Conservation (phyloP, 805 yeast genomes). For the Candida dendrica region DNA sequence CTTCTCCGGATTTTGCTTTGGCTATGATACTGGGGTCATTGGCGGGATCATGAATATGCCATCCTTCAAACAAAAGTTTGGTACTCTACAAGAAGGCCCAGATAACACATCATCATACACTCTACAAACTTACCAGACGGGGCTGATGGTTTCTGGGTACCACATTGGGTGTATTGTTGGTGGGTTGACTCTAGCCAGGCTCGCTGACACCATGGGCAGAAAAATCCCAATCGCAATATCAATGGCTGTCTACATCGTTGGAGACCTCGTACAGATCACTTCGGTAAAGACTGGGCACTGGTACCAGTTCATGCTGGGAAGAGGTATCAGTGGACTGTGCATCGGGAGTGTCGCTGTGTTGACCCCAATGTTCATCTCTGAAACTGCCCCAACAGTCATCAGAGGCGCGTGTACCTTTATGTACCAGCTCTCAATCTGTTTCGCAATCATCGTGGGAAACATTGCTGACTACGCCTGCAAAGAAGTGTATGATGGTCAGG, state of each 20-base stretch:
- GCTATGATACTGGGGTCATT: slow-evolving; percentile 65
- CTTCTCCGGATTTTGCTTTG: slow-evolving; percentile 60
- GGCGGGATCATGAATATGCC: slow-evolving; percentile 62
- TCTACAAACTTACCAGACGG: slow-evolving; percentile 35
- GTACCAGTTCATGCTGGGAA: slow-evolving; percentile 59
- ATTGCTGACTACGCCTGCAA: slow-evolving; percentile 53
- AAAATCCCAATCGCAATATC: slow-evolving; percentile 48
- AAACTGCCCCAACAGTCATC: slow-evolving; percentile 55
- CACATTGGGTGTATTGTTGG: slow-evolving; percentile 70
- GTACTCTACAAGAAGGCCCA: slow-evolving; percentile 28
- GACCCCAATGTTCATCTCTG: slow-evolving; percentile 65
- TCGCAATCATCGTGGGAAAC: slow-evolving; percentile 63
- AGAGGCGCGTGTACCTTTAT: slow-evolving; percentile 64
- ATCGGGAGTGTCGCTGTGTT: slow-evolving; percentile 70
- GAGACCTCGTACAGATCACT: slow-evolving; percentile 52
- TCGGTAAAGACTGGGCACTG: slow-evolving; percentile 36
- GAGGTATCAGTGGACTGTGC: slow-evolving; percentile 64
- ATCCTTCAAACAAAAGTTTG: slow-evolving; percentile 25
- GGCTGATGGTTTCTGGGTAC: slow-evolving; percentile 48
- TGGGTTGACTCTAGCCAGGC: slow-evolving; percentile 49
- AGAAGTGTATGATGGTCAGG: slow-evolving; percentile 27
- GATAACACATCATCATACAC: slow-evolving; percentile 31
- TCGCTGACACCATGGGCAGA: slow-evolving; percentile 58
- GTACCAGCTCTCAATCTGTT: slow-evolving; percentile 57
- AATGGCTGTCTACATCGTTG: slow-evolving; percentile 50